Base-by-base conservation (phyloP, 2,329 filamentous ascomycete species). In the Rhynchosporium secalis region DNA sequence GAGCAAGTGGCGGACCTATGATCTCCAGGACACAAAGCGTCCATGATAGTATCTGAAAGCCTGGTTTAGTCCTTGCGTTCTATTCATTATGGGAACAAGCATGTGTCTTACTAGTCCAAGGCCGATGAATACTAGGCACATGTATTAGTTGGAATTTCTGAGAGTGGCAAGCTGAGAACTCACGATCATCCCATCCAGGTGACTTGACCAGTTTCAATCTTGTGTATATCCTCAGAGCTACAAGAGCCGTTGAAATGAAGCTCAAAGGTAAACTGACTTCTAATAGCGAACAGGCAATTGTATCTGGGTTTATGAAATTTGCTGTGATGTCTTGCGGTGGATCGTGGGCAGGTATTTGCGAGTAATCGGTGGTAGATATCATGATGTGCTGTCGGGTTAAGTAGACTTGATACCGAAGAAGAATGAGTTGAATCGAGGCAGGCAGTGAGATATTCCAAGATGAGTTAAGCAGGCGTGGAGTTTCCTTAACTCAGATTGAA, bases 201-300 rank as follows among this genome's bases (percentile, higher is more conserved):
- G 51, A 54, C 51, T 54, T 54, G 9, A 54, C 36, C 2, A 29
- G 28, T 33, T 38, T 54, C 51, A n/a, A 28, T 41, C 36, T 54
- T 12, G 51, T 54, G 20, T 54, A 54, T 54, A 54, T 29, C 10
- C 51, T 54, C 20, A 41, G 20, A 4, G 36, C 36, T 10, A 54
- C 51, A 15, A 54, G 40, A 13, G 6, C 6, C 20, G 51, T 41
- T 10, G 51, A 54, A 10, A 54, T 26, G 28, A 54, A 20, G 15
- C 33, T 54, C 36, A 54, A 54, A 38, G 51, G 36, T 12, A 54
- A 9, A 26, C 33, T 41, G 7, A 54, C 51, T 29, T 54, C 51
- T 7, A 54, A 7, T 3, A 54, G 20, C 40, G 51, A 54, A 40
- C 33, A 54, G 9, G n/a, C 51, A 2, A 54, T 54, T 6, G 33